Base-by-base conservation (phyloP, 108 stramenopile species). In the Skeletonema menzelii region DNA sequence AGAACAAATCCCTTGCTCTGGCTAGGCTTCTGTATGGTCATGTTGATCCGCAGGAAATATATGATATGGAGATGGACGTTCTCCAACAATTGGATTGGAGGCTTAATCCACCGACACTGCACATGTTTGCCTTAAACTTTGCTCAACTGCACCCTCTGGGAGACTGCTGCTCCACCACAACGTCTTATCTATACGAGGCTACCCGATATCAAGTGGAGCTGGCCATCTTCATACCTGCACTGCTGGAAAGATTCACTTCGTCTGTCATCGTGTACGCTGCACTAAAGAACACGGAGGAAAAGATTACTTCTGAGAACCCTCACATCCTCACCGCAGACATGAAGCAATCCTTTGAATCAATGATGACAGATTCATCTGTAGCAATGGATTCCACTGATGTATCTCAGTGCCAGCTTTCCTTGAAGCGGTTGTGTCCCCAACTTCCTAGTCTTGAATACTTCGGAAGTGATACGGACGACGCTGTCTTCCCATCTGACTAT, bases 21-120 rank as follows among this genome's bases (percentile, higher is more conserved):
- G 8, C 49, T 24, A 53, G 49, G 8, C 49, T 53, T 24, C 22
- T 53, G 6, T 53, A 53, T 53, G 49, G 49, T 7, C 19, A 53
- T 22, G 49, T 53, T 22, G 20, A 53, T 1, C 86, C 15, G 82
- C 86, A 56, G 83, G 81, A 38, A 27, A 31, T 73, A 2, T 40
- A 56, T 10, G 63, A 46, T 1, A 64, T 57, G 63, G 72, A 73
- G 35, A 31, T 15, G 10, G 56, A 65, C 5, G 58, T 73, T 24
- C 38, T 73, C 20, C 2, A 24, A 20, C 27, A 30, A 24, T 19
- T 73, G 7, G 63, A 73, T 13, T 73, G 72, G 72, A 12, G 20
- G 11, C 8, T 73, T 0, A 55, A 73, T 35, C 72, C 72, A 3
- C 72, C 72, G 24, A 64, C 72, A 24, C 53, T 73, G 37, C 72